These are phyloP conservation scores for Hanseniaspora thailandica DNA, from an alignment of 805 yeast species.

Conservation along the genomic window DNA sequence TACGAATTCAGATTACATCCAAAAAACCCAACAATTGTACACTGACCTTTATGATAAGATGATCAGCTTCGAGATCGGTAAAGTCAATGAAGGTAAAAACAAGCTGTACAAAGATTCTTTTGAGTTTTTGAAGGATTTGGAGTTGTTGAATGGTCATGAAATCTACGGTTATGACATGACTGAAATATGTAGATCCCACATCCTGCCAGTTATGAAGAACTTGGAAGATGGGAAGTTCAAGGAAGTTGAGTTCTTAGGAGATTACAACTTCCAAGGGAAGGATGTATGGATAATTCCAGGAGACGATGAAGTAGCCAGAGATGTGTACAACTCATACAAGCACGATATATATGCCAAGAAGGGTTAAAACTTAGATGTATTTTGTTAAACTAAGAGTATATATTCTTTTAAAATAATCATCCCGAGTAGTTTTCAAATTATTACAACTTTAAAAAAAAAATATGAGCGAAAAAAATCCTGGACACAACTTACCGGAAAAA, in stretches of 20 bases:
- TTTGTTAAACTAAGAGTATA: no score
- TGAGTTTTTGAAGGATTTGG: conserved; percentile 3
- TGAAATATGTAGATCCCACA: conserved; percentile 2
- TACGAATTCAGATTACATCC: background rate
- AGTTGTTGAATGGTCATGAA: background rate
- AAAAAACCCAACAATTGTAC: background rate
- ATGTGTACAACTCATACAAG: background rate
- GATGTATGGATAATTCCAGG: conserved; percentile 11
- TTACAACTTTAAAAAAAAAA: no score
- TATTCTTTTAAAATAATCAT: no score
- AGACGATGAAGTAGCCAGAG: background rate
- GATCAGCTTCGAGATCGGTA: conserved; percentile 1
- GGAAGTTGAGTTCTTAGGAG: conserved; percentile 1
- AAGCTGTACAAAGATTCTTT: conserved; percentile 12
- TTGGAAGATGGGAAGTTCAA: conserved; percentile 5
- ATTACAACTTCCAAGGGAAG: background rate
- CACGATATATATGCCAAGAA: background rate
- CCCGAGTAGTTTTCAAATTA: no score
- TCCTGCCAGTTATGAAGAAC: background rate
- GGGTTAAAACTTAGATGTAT: no score
- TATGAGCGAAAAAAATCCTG: no score
- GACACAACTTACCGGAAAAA: no score
- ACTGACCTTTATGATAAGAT: background rate
- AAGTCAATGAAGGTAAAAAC: background rate
- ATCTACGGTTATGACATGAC: conserved; percentile 13